Percentiles rank a stretch among this genome's conserved stretches.
Conservation (phyloP, 1,139 yeast species). For the Diutina ranongensis region DNA sequence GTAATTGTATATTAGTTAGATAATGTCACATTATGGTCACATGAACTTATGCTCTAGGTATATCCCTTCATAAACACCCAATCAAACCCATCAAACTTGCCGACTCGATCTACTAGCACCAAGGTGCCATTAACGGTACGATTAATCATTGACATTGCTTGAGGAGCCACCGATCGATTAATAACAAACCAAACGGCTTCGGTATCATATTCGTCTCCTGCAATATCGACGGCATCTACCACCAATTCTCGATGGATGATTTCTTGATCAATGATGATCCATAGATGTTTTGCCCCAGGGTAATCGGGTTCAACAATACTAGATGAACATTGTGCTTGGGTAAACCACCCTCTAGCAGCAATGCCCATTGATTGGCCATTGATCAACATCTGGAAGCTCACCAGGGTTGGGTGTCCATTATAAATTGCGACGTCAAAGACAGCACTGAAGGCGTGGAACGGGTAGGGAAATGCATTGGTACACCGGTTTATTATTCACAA, state of each 20-base stretch:
- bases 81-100: neutral
- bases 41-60: neutral
- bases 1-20: conserved; percentile 5
- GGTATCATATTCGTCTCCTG: neutral
- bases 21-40: neutral
- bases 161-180: neutral
- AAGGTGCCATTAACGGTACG: neutral
- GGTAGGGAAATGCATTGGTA: conserved; percentile 6
- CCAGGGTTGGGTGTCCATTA: neutral
- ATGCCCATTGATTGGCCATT: neutral
- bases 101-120: neutral
- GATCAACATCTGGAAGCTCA: neutral
- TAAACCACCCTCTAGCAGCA: neutral
- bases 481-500: neutral
- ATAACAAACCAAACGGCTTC: conserved; percentile 1
- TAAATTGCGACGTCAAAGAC: conserved; percentile 15
- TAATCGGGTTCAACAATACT: neutral
- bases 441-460: conserved; percentile 13
- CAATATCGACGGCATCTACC: neutral
- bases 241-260: neutral
- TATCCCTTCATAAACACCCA: neutral
- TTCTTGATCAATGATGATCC: conserved; percentile 1
- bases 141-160: neutral
- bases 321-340: too few species aligned
- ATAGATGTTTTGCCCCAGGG: neutral